Evolutionary conservation across 2,329 filamentous ascomycete species (phyloP).

Genomic region (Talaromyces sp.): DNA sequence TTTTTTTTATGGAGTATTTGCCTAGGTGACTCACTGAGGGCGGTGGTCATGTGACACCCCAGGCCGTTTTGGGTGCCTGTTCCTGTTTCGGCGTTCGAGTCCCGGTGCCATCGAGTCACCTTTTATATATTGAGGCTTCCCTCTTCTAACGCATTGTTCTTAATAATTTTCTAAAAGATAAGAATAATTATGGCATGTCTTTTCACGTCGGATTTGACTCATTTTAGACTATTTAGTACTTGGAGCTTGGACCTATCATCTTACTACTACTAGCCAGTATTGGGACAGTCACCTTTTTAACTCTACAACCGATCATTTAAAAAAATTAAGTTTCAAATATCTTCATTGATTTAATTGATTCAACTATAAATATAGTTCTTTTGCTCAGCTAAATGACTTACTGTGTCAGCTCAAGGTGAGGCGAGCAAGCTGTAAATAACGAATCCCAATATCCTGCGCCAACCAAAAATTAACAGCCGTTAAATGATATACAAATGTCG

Average conservation of each 20-base stretch:
- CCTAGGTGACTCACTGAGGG: not conserved
- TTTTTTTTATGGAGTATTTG: too few relatives aligned
- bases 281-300: too few relatives aligned
- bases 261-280: too few relatives aligned
- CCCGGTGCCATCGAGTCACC: not conserved
- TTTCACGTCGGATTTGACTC: not conserved
- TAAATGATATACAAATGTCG: slow-evolving; percentile 1
- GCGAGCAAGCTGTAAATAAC: not conserved
- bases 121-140: not conserved
- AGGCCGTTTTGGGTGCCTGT: not conserved
- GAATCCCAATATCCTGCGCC: not conserved
- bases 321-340: not conserved
- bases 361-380: not conserved
- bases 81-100: not conserved
- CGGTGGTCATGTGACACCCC: not conserved
- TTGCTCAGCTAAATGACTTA: not conserved
- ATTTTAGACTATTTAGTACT: not conserved
- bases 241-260: not conserved
- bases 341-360: not conserved
- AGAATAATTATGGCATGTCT: not conserved
- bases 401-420: not conserved
- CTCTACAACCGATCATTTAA: too few relatives aligned
- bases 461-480: not conserved
- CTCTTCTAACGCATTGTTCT: not conserved
- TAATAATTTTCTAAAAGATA: not conserved